phyloP scores from a whole-genome alignment of 2,329 filamentous ascomycete genomes.

The Mycocentrospora acerina region DNA sequence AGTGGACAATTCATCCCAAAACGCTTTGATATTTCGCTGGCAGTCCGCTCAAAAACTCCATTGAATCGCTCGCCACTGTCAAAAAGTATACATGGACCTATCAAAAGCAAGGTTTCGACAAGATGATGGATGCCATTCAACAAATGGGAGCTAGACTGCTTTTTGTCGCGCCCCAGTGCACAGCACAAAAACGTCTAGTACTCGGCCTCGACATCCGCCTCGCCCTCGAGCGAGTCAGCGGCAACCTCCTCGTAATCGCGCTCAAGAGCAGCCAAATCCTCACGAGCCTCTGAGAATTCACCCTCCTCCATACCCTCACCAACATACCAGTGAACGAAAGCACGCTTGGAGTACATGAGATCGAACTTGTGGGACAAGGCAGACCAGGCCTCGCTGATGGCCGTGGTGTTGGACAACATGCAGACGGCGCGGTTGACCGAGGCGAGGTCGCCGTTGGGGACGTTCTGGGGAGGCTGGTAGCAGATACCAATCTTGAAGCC shows the following conservation, averaged over 20 bases:
- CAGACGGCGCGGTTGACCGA: slow-evolving; percentile 98
- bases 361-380: slow-evolving; percentile 98
- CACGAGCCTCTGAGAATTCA: slow-evolving; percentile 98
- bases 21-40: slow-evolving; percentile 25
- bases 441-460: slow-evolving; percentile 94
- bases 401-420: slow-evolving; percentile 99
- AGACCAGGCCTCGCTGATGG: slow-evolving; percentile 97
- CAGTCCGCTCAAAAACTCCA: slow-evolving; percentile 25
- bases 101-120: slow-evolving; percentile 25
- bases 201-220: slow-evolving; percentile 83
- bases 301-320: slow-evolving; percentile 99
- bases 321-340: slow-evolving; percentile 99
- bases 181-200: slow-evolving; percentile 62
- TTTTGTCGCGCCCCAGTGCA: slow-evolving; percentile 19
- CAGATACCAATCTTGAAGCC: slow-evolving; percentile 99
- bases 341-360: slow-evolving; percentile 99
- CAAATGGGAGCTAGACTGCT: slow-evolving; percentile 28
- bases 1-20: slow-evolving; percentile 26
- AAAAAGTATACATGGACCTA: slow-evolving; percentile 16
- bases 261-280: slow-evolving; percentile 97
- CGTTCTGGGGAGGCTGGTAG: slow-evolving; percentile 96
- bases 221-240: slow-evolving; percentile 86
- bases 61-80: slow-evolving; percentile 13
- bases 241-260: slow-evolving; percentile 99
- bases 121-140: slow-evolving; percentile 25